These are phyloP conservation scores for Diaporthe amygdali DNA, from an alignment of 2,329 filamentous ascomycete species.

Conservation along the genomic window DNA sequence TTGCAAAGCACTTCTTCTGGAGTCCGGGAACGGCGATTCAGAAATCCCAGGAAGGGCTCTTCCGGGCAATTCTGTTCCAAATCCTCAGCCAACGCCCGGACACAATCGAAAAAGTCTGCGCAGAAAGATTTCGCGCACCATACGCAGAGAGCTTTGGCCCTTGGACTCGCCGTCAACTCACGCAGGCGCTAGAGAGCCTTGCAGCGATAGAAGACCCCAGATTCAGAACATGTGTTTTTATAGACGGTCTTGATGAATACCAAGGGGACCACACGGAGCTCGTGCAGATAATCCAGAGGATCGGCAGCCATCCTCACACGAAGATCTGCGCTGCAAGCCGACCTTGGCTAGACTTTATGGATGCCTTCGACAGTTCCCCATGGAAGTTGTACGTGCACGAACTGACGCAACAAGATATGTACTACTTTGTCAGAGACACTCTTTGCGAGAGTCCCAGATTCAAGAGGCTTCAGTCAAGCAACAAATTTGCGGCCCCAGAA, in stretches of 20 bases:
- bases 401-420: slow-evolving; percentile 22
- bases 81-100: slow-evolving; percentile 11
- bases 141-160: neutral
- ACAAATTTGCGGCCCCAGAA: neutral
- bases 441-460: neutral
- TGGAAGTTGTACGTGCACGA: slow-evolving; percentile 25
- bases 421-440: neutral
- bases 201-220: neutral
- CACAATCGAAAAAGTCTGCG: neutral
- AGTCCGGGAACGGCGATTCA: slow-evolving; percentile 15
- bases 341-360: slow-evolving; percentile 21
- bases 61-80: slow-evolving; percentile 14
- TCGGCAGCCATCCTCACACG: neutral
- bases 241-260: slow-evolving; percentile 35
- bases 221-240: slow-evolving; percentile 32
- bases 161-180: neutral
- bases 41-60: slow-evolving; percentile 21
- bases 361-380: neutral
- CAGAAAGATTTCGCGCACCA: neutral
- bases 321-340: slow-evolving; percentile 26
- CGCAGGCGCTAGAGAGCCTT: neutral
- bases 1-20: slow-evolving; percentile 24
- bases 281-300: slow-evolving; percentile 16
- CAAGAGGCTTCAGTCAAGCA: neutral
- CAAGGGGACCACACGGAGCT: slow-evolving; percentile 24